Conservation (phyloP, 176 grass and related monocot genomes). For the Rhynchospora breviuscula region DNA sequence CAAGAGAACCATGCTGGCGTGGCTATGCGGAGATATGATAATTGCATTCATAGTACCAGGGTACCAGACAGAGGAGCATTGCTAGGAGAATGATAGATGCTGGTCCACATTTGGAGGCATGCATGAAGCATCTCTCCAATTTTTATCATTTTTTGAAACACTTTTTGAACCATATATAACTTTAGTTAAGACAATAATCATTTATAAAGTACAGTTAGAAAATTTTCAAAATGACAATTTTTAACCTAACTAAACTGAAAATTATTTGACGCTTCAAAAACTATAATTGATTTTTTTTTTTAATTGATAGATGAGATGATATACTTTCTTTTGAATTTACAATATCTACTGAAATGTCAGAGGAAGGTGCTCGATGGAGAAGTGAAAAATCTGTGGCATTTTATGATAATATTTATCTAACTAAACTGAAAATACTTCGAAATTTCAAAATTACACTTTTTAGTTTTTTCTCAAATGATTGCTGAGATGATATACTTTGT, state of each 20-base stretch:
- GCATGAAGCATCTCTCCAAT: not conserved
- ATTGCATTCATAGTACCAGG: not conserved
- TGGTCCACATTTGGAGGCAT: not conserved
- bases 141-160: not conserved
- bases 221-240: not conserved
- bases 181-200: not conserved
- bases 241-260: not conserved
- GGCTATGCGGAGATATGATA: not conserved
- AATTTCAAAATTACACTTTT: no score
- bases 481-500: not conserved
- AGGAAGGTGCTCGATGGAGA: no score
- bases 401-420: not conserved
- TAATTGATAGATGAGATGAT: not conserved
- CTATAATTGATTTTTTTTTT: not conserved
- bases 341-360: no score
- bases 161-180: not conserved
- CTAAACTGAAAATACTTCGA: not conserved
- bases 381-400: no score
- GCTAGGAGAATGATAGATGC: not conserved
- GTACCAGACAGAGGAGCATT: not conserved
- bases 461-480: not conserved
- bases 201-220: not conserved
- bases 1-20: not conserved
- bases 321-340: no score
- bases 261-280: not conserved